Percentiles rank a stretch among this genome's conserved stretches.
These are phyloP conservation scores for Austroboletus eburneus DNA, from an alignment of 768 basidiomycete species.

Conservation along the genomic window DNA sequence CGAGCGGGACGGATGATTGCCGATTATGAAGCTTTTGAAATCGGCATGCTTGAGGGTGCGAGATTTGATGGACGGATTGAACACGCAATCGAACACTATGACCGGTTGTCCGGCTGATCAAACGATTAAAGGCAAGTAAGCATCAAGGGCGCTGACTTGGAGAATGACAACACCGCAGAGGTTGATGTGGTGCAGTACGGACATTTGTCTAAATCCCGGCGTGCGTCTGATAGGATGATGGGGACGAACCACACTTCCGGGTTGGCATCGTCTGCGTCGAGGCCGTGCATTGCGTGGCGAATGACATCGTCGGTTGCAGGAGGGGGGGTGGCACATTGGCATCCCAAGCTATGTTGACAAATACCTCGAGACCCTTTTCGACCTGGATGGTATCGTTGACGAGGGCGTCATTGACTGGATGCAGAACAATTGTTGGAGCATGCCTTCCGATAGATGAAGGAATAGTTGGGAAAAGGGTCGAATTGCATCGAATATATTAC, in stretches of 20 bases:
- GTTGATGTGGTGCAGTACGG: constrained; percentile 11
- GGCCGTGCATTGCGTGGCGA: constrained; percentile 52
- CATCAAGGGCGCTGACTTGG: constrained; percentile 5
- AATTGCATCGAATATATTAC: constrained; percentile 76
- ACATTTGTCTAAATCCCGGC: constrained; percentile 71
- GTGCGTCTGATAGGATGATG: constrained; percentile 61
- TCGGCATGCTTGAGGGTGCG: constrained; percentile 55
- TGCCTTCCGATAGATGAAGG: constrained; percentile 58
- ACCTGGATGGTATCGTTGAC: constrained; percentile 27
- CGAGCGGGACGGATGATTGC: constrained; percentile 37
- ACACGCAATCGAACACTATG: constrained; percentile 72
- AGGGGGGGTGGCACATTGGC: constrained; percentile 65
- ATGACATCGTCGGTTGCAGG: constrained; percentile 54
- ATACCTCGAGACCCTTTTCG: constrained; percentile 55
- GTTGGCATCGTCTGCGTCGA: constrained; percentile 38
- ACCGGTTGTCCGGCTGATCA: constrained; percentile 60
- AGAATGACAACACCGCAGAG: no score
- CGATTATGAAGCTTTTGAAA: constrained; percentile 68
- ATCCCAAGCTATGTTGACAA: constrained; percentile 75
- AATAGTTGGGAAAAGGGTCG: constrained; percentile 75
- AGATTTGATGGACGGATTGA: constrained; percentile 54
- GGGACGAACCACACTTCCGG: constrained; percentile 60
- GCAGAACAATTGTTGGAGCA: constrained; percentile 88
- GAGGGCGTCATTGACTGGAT: constrained; percentile 37
- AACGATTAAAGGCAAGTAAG: constrained; percentile 3